Evolutionary conservation across 1,284 basidiomycete species (phyloP), one percentile per base, ranked within the genome.

Genomic region (Trametes hirsuta): DNA sequence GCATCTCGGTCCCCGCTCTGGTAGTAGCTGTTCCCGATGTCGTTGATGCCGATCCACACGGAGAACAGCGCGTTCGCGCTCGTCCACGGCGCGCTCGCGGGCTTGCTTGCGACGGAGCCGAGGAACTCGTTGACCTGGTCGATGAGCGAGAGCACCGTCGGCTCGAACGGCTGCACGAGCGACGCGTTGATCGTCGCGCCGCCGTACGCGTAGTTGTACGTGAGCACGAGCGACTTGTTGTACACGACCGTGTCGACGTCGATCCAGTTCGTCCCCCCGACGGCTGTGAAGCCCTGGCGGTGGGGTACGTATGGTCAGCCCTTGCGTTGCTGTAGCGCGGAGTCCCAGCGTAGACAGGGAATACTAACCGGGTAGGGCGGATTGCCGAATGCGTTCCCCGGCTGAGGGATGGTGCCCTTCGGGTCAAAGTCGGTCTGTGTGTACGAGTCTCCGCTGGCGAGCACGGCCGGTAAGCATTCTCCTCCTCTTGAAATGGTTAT

Each of bases 31-130:
- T 82, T 81, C 10, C 83, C 84, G 47, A 87, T 81, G 67, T 86
- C 85, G 66, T 87, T 86, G 63, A 86, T 82, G 0, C 85, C 85
- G 55, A 87, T 86, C 77, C 78, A 86, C 41, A 86, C 75, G 0
- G 83, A 83, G 71, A 86, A 86, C 55, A 87, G 65, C 35, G 84
- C 59, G 62, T 84, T 81, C 6, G 62, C 64, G 56, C 79, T 79
- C 22, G 80, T 82, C 84, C 84, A 86, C 1, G 82, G 81, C 11
- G 80, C 76, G 9, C 71, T 72, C 5, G 76, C 72, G 1, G 84
- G 81, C 69, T 81, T 81, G 34, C 56, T 75, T 4, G 75, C 81
- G 8, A 75, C 77, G 5, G 73, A 71, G 25, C 48, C 71, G 51
- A 85, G 68, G 69, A 84, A 85, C 57, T 82, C 69, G 63, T 81